Conservation (phyloP, 2,329 filamentous ascomycete species). For the Celoporthe dispersa region DNA sequence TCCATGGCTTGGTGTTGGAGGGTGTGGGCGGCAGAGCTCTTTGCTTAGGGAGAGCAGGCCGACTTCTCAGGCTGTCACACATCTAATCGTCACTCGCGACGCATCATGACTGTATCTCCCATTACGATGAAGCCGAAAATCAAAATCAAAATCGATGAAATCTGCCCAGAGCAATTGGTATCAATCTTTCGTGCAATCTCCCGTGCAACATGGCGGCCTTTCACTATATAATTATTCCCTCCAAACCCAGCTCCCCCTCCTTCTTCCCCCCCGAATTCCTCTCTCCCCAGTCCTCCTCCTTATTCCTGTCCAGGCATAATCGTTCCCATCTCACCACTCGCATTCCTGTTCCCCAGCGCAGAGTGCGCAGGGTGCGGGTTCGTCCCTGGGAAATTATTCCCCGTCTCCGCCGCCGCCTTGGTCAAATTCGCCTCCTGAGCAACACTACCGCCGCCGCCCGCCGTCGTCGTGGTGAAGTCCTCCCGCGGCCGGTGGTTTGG, state of each 20-base stretch:
- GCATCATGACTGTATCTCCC: background rate
- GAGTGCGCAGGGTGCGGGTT: constrained; percentile 30
- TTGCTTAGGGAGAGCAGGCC: background rate
- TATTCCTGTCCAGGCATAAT: constrained; percentile 21
- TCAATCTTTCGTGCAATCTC: background rate
- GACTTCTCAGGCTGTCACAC: background rate
- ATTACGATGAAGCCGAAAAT: background rate
- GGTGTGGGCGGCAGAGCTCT: background rate
- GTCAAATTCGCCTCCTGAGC: background rate
- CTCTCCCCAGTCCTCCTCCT: background rate
- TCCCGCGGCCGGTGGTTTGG: constrained; percentile 18
- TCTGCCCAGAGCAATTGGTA: background rate
- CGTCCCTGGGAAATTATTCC: constrained; percentile 32
- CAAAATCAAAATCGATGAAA: background rate
- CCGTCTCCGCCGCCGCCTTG: constrained; percentile 27
- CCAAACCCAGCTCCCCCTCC: no score
- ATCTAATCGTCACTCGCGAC: background rate
- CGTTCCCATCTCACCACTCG: background rate
- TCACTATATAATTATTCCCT: background rate
- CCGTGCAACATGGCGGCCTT: background rate
- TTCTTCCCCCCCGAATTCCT: background rate
- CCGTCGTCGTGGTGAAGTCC: background rate
- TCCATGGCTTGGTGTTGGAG: background rate
- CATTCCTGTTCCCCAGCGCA: constrained; percentile 16
- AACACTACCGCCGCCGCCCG: background rate